Percentiles rank a stretch among this genome's conserved stretches.
Conservation (phyloP, 805 yeast genomes). For the Komagataella pastoris region DNA sequence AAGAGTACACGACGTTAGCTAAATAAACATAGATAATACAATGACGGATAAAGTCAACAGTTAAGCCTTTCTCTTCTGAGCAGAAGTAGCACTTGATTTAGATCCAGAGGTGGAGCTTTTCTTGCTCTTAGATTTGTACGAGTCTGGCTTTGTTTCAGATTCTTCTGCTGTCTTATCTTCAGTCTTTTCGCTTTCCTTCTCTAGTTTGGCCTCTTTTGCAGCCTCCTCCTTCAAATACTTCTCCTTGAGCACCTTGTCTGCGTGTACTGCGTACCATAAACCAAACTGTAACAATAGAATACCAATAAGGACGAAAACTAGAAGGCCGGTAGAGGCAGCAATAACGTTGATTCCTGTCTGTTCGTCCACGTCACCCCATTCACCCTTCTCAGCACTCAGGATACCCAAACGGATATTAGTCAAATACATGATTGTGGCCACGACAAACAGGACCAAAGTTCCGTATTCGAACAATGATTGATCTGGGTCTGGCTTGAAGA, state of each 20-base stretch:
- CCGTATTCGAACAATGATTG: slow-evolving; percentile 86
- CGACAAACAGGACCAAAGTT: slow-evolving; percentile 57
- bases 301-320: slow-evolving; percentile 59
- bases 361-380: slow-evolving; percentile 91
- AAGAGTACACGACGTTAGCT: not conserved
- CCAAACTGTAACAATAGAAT: slow-evolving; percentile 82
- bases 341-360: slow-evolving; percentile 81
- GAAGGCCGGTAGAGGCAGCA: slow-evolving; percentile 78
- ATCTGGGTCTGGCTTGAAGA: slow-evolving; percentile 80
- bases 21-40: not conserved
- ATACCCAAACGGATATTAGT: slow-evolving; percentile 80
- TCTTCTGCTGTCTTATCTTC: slow-evolving; percentile 1
- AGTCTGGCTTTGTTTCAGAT: not conserved
- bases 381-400: slow-evolving; percentile 49
- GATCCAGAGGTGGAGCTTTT: not conserved
- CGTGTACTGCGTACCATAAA: slow-evolving; percentile 57
- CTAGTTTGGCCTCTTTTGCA: slow-evolving; percentile 1
- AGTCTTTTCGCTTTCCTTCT: not conserved
- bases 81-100: not conserved
- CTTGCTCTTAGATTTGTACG: not conserved
- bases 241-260: slow-evolving; percentile 13
- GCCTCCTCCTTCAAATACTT: slow-evolving; percentile 12
- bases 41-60: not conserved
- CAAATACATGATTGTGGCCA: slow-evolving; percentile 66
- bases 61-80: not conserved